Evolutionary conservation across 2,329 filamentous ascomycete species (phyloP).

Genomic region (Colletotrichum aenigma): DNA sequence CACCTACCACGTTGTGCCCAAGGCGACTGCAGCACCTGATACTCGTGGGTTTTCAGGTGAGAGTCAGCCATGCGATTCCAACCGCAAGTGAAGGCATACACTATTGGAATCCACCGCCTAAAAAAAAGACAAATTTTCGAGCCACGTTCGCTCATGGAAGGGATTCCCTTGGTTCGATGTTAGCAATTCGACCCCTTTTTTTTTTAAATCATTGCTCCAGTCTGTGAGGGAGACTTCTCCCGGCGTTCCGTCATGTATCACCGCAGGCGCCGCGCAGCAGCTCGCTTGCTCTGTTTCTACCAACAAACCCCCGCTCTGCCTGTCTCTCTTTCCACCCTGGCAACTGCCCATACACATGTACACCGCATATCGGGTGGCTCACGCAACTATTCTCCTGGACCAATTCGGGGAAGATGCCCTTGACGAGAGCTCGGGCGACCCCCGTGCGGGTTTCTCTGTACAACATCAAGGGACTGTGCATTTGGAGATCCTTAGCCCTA

Average conservation of each 20-base stretch:
- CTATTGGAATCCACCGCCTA: not conserved
- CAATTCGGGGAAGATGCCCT: not conserved
- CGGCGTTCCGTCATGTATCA: not conserved
- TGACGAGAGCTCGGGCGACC: not conserved
- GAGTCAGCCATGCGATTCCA: not conserved
- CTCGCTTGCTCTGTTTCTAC: not conserved
- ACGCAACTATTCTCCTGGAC: not conserved
- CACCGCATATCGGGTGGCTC: not conserved
- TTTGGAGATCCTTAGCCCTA: not conserved
- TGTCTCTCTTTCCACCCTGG: not conserved
- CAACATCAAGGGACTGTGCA: not conserved
- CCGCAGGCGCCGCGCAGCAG: conserved; percentile 4
- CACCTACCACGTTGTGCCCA: not conserved
- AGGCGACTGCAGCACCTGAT: not conserved
- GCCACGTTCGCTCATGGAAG: not conserved
- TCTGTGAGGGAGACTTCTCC: not conserved
- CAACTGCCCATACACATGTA: not conserved
- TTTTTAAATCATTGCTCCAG: not conserved
- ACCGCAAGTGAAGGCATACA: not conserved
- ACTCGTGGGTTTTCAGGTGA: not conserved
- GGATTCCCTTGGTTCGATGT: not conserved
- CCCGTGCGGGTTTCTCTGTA: not conserved
- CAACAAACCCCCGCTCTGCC: not conserved
- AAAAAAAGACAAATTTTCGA: not conserved
- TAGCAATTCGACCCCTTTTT: not conserved